These are phyloP conservation scores for Phaeodactylum tricornutum DNA, from an alignment of 108 stramenopile species.

Conservation along the genomic window DNA sequence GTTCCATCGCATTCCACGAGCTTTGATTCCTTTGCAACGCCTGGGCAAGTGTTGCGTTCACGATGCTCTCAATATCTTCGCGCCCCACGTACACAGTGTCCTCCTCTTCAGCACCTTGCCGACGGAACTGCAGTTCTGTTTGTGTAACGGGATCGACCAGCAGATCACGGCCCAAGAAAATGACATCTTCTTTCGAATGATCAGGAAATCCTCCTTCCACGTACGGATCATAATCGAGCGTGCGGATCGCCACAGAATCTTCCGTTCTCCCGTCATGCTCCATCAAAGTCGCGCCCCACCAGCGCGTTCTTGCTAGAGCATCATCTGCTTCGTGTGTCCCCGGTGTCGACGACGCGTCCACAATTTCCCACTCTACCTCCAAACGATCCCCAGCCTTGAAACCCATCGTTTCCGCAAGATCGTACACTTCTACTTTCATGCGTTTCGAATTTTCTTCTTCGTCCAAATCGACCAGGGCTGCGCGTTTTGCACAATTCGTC, in stretches of 20 bases:
- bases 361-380: conserved; percentile 52
- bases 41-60: conserved; percentile 25
- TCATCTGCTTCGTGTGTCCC: conserved; percentile 7
- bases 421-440: conserved; percentile 9
- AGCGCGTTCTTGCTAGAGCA: conserved; percentile 10
- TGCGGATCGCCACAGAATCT: conserved; percentile 38
- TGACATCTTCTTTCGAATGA: conserved; percentile 37
- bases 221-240: conserved; percentile 34
- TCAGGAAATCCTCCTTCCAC: conserved; percentile 43
- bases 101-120: conserved; percentile 14
- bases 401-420: conserved; percentile 23
- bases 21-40: conserved; percentile 19
- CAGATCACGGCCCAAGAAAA: conserved; percentile 30
- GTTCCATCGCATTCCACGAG: conserved; percentile 12
- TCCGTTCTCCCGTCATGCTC: conserved; percentile 32
- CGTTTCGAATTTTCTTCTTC: too few species aligned
- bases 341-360: neutral
- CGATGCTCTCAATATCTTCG: conserved; percentile 20
- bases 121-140: conserved; percentile 4
- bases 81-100: neutral
- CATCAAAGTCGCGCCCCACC: conserved; percentile 50
- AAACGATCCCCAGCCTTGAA: conserved; percentile 33
- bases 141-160: conserved; percentile 13
- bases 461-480: too few species aligned
- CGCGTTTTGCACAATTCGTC: too few species aligned